A percentile compares a stretch with the other conserved stretches of the same genome.
Evolutionary conservation across 2,329 filamentous ascomycete genomes (phyloP).

Genomic region (Aspergillus proliferans): DNA sequence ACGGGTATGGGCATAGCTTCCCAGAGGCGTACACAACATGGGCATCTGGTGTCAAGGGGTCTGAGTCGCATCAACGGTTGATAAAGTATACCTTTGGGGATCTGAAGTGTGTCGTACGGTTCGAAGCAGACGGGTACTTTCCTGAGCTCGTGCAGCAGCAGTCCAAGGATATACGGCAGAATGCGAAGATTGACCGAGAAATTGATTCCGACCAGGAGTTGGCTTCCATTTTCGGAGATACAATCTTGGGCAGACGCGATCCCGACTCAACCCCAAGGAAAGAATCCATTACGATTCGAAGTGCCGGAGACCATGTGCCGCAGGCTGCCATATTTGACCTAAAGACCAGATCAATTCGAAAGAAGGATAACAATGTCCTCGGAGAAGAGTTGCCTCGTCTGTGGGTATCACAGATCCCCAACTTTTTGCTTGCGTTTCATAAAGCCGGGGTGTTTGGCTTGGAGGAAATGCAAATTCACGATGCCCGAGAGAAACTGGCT

Average conservation of each 20-base stretch:
- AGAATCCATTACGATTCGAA: slow-evolving; percentile 13
- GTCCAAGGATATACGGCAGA: background rate
- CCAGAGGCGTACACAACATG: slow-evolving; percentile 61
- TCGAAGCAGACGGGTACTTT: slow-evolving; percentile 55
- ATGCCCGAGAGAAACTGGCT: slow-evolving; percentile 32
- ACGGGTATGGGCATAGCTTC: slow-evolving; percentile 61
- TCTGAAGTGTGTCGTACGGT: slow-evolving; percentile 49
- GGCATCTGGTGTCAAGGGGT: slow-evolving; percentile 49
- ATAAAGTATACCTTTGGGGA: slow-evolving; percentile 54
- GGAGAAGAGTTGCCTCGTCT: slow-evolving; percentile 39
- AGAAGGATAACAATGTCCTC: slow-evolving; percentile 30
- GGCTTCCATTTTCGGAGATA: slow-evolving; percentile 1
- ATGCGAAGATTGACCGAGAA: background rate
- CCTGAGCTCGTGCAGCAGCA: slow-evolving; percentile 5
- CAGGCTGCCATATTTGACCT: slow-evolving; percentile 47
- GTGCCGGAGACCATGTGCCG: slow-evolving; percentile 23
- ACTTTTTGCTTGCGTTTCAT: slow-evolving; percentile 49
- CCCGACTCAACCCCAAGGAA: background rate
- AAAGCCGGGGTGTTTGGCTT: slow-evolving; percentile 43
- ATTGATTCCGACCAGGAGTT: background rate
- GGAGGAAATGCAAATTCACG: slow-evolving; percentile 33
- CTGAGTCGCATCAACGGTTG: slow-evolving; percentile 57
- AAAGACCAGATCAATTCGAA: slow-evolving; percentile 43
- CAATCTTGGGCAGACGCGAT: background rate
- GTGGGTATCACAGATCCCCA: slow-evolving; percentile 48